A percentile compares a stretch with the other conserved stretches of the same genome.
Conservation (phyloP, 2,329 filamentous ascomycete species). For the Thielaviopsis musarum region DNA sequence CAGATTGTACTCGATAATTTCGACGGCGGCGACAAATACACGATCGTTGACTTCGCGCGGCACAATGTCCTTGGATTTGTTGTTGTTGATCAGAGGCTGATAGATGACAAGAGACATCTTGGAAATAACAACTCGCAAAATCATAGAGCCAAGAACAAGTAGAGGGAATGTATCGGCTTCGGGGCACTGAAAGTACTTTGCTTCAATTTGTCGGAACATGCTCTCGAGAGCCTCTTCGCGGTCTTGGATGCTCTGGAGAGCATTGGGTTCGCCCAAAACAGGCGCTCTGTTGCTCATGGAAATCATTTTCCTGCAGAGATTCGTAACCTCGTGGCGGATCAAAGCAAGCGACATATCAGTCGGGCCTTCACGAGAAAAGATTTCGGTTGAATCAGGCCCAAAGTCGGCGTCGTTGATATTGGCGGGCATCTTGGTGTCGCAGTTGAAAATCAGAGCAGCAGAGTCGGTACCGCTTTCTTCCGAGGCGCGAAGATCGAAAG, state of each 20-base stretch:
- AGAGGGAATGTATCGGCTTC: constrained; percentile 30
- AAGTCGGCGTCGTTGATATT: constrained; percentile 35
- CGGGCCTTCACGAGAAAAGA: constrained; percentile 29
- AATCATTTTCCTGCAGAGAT: constrained; percentile 16
- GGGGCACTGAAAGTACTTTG: constrained; percentile 35
- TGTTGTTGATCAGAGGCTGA: constrained; percentile 47
- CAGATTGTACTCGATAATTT: constrained; percentile 54
- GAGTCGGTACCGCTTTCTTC: constrained; percentile 34
- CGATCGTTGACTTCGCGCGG: constrained; percentile 41
- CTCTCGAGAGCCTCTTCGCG: constrained; percentile 5
- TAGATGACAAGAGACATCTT: constrained; percentile 68
- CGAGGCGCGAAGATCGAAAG: constrained; percentile 36
- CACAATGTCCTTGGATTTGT: neutral
- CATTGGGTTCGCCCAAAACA: constrained; percentile 7
- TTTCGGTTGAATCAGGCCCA: constrained; percentile 29
- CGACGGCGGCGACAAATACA: constrained; percentile 54
- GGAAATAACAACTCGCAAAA: constrained; percentile 54
- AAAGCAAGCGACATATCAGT: constrained; percentile 34
- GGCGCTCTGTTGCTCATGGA: constrained; percentile 5
- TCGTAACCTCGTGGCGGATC: constrained; percentile 33
- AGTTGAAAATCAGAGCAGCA: constrained; percentile 20
- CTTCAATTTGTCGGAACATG: constrained; percentile 36
- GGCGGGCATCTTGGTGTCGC: constrained; percentile 31
- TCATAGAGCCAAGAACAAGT: constrained; percentile 51
- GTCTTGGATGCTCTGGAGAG: constrained; percentile 7